Conservation (phyloP, 768 basidiomycete genomes). For the Pulveroboletus sp. region DNA sequence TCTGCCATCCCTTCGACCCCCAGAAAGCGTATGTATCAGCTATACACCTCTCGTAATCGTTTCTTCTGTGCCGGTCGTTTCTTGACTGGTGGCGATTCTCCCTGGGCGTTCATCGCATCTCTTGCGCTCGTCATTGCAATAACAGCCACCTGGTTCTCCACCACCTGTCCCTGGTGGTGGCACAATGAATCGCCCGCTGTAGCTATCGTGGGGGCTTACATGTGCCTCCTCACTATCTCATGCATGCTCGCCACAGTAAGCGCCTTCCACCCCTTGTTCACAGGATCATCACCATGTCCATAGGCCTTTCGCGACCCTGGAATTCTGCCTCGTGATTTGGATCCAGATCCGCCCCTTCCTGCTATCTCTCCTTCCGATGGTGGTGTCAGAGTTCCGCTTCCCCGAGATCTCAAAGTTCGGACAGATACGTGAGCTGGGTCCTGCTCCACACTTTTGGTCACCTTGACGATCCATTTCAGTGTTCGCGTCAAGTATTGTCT, state of each 20-base stretch:
- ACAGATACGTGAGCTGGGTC: constrained; percentile 58
- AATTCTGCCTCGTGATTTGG: constrained; percentile 82
- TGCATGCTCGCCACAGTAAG: constrained; percentile 76
- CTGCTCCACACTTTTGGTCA: neutral
- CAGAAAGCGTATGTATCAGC: constrained; percentile 51
- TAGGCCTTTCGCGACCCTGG: constrained; percentile 82
- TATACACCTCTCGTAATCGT: constrained; percentile 67
- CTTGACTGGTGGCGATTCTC: constrained; percentile 82
- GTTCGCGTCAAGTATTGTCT: constrained; percentile 92
- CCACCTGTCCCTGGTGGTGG: constrained; percentile 91
- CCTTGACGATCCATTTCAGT: constrained; percentile 33
- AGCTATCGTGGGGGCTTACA: constrained; percentile 59
- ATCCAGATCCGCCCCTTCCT: constrained; percentile 79
- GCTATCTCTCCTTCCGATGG: constrained; percentile 59
- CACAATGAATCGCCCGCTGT: constrained; percentile 64
- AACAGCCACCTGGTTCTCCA: constrained; percentile 80
- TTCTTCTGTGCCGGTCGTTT: constrained; percentile 72
- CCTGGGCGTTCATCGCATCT: constrained; percentile 71
- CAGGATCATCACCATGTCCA: neutral
- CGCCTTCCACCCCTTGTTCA: constrained; percentile 10
- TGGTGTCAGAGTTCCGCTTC: constrained; percentile 58
- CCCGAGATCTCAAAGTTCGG: constrained; percentile 77
- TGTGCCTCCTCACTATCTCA: constrained; percentile 61
- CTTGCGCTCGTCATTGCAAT: constrained; percentile 60
- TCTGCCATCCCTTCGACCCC: constrained; percentile 30